Conservation (phyloP, 768 basidiomycete genomes). For the Cubamyces lactineus region DNA sequence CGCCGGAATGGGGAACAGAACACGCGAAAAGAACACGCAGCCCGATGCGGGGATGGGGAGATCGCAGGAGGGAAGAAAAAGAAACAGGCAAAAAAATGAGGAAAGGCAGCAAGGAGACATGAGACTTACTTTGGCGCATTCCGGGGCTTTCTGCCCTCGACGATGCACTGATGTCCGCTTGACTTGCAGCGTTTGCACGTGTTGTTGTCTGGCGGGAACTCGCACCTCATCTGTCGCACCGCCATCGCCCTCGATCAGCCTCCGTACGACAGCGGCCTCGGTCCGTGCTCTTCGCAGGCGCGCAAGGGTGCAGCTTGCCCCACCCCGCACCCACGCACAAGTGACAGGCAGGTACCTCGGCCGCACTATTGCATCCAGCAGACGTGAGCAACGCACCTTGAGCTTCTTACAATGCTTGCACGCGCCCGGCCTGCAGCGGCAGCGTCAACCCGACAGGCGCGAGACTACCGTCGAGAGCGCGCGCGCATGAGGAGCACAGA, state of each 20-base stretch:
- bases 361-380: not conserved
- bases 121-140: slow-evolving; percentile 79
- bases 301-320: not conserved
- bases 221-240: slow-evolving; percentile 77
- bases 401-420: slow-evolving; percentile 88
- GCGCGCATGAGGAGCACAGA: slow-evolving; percentile 5
- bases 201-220: slow-evolving; percentile 70
- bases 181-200: slow-evolving; percentile 79
- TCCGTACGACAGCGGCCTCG: slow-evolving; percentile 15
- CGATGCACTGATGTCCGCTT: slow-evolving; percentile 77
- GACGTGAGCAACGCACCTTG: slow-evolving; percentile 57
- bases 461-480: too few species aligned
- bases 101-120: not conserved
- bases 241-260: slow-evolving; percentile 20
- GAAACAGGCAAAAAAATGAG: not conserved
- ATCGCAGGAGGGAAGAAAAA: too few species aligned
- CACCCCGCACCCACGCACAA: not conserved
- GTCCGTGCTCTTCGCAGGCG: not conserved
- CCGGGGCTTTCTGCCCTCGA: slow-evolving; percentile 80
- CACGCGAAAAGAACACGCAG: slow-evolving; percentile 6
- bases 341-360: slow-evolving; percentile 13
- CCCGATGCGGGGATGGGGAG: too few species aligned
- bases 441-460: slow-evolving; percentile 3
- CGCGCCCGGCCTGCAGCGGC: slow-evolving; percentile 64
- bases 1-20: slow-evolving; percentile 2